Base-by-base conservation (phyloP, 2,329 filamentous ascomycete species). In the Fusarium mexicanum region DNA sequence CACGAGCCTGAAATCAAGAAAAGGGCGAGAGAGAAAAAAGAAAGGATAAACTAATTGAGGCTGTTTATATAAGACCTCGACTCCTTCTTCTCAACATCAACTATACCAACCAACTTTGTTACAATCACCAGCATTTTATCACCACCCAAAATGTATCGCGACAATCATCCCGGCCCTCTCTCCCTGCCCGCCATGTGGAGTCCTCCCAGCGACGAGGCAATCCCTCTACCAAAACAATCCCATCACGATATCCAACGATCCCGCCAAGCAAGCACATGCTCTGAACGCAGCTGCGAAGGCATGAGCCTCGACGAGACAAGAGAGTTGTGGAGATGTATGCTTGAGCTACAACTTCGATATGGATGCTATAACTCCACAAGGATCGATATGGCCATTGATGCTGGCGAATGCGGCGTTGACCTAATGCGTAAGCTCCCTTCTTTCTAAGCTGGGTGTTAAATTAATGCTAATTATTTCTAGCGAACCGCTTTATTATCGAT, bases 301-400 rank as follows among this genome's bases (percentile, higher is more conserved):
- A 79, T 84, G 80, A 80, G 74, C 31, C 74, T 76, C 31, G 82
- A 84, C 37, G 84, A 85, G 67, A 85, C 82, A 8, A 79, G 81
- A 26, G 81, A 83, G 41, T 76, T 87, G 7, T 87, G 86, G 86
- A 77, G 80, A 55, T 86, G 85, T 72, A 87, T 87, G 86, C 81
- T 87, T 5, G 82, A 84, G 54, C 80, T 87, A 14, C 86, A 87
- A 76, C 79, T 81, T 68, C 81, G 79, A 10, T 87, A 86, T 60
- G 83, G 84, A 11, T 87, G 86, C 78, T 87, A 87, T 71, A 86
- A 84, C 35, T 87, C 86, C 24, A 84, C 86, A 20, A 79, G 86
- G 38, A 86, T 87, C 76, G 84, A 86, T 55, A 80, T 87, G 47
- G 86, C 86, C 2, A 77, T 86, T 20, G 82, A 82, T 47, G 83